Base-by-base conservation (phyloP, 768 basidiomycete species). In the Trametes cinnabarina region DNA sequence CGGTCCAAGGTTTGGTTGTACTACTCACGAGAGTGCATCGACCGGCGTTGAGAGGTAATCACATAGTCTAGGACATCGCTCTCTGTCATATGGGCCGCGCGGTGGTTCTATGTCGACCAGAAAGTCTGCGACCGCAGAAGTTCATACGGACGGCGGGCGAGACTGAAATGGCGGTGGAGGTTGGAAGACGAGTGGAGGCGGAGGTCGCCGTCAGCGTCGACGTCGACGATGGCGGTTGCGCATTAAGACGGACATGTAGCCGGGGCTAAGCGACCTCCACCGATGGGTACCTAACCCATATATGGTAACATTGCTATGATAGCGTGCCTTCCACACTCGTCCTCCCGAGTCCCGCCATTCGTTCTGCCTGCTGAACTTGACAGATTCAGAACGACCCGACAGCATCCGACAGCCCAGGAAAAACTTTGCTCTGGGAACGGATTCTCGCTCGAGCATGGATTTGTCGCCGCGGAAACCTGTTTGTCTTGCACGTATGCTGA, bases 191-290 rank as follows among this genome's bases (percentile, higher is more conserved):
- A 40, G 14, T 14, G n/a, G 12, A 3, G 39, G 44, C 48, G 19
- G 12, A 40, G 37, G 49, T 26, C 48, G 48, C 22, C 28, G 48
- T 37, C 34, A 34, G 28, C 49, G 54, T 55, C 46, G 54, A 47
- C 23, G 43, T 26, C 15, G 43, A 47, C 37, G 46, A 48, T 41
- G 54, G 39, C 47, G 54, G 54, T 37, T 39, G 35, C 30, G 20
- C 4, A 55, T 55, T 39, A 47, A 55, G 46, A 30, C 40, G 46
- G 54, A 55, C 54, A 47, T 30, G n/a, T 44, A 43, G 14, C 43
- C 25, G 22, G 54, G 26, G 37, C 23, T 34, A 55, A 47, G 46
- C 54, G 54, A 55, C 37, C 46, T 47, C 46, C 54, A 47, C 46
- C 46, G 28, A 19, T 25, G 22, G 1, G 35, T 55, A 25, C 46